Conservation (phyloP, 352 stramenopile genomes). For the Globisporangium sylvaticum region DNA sequence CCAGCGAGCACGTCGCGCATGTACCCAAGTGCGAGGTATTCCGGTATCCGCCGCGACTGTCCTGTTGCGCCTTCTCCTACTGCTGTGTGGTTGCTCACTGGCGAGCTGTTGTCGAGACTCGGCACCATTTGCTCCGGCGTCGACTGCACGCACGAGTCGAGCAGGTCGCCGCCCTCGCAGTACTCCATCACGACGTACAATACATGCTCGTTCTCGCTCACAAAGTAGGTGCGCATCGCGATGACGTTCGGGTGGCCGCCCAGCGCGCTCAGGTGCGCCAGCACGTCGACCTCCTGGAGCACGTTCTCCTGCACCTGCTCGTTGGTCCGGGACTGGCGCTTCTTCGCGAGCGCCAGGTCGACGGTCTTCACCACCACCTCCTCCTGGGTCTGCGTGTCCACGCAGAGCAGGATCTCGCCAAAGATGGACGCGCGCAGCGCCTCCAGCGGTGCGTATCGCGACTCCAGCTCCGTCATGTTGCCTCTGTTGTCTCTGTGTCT, state of each 20-base stretch:
- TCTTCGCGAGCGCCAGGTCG: conserved; percentile 48
- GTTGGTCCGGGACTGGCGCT: conserved; percentile 45
- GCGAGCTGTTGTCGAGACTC: conserved; percentile 7
- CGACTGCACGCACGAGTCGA: conserved; percentile 45
- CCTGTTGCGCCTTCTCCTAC: neutral
- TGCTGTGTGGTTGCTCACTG: conserved; percentile 3
- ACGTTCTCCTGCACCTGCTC: conserved; percentile 66
- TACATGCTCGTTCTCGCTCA: conserved; percentile 36
- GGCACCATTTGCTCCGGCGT: neutral
- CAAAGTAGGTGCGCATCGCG: conserved; percentile 62
- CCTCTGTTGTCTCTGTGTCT: neutral
- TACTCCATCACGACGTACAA: conserved; percentile 79
- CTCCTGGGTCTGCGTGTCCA: conserved; percentile 47
- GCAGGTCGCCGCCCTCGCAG: conserved; percentile 67
- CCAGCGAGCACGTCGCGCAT: conserved; percentile 68
- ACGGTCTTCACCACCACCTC: conserved; percentile 72
- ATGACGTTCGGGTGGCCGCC: conserved; percentile 75
- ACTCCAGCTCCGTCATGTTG: conserved; percentile 7
- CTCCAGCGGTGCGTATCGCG: conserved; percentile 43
- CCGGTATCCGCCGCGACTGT: conserved; percentile 27
- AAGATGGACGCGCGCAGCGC: conserved; percentile 59
- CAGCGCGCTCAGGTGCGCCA: conserved; percentile 39
- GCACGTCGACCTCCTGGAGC: conserved; percentile 64
- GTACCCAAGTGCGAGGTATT: conserved; percentile 45
- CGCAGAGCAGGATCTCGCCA: conserved; percentile 63